Conservation (phyloP, 1,284 basidiomycete species). For the Ustilago xerochloae region DNA sequence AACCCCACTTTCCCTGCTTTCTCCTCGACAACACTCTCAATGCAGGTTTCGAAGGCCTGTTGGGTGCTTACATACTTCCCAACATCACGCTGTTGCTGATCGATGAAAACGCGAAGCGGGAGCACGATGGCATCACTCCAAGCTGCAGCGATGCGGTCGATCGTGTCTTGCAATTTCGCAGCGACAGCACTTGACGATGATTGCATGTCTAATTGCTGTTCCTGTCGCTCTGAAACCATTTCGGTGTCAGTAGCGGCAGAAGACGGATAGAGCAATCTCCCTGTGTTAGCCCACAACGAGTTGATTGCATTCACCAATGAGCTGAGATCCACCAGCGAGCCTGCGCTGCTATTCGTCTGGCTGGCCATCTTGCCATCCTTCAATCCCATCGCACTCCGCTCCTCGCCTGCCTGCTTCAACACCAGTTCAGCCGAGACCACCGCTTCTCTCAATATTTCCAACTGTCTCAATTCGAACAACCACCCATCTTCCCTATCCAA, state of each 20-base stretch:
- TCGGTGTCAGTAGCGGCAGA: not conserved
- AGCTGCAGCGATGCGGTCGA: conserved; percentile 7
- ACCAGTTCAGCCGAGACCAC: conserved; percentile 40
- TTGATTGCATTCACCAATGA: conserved; percentile 46
- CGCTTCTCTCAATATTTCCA: conserved; percentile 39
- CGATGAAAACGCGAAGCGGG: conserved; percentile 36
- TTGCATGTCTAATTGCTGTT: conserved; percentile 20
- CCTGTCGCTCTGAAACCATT: not conserved
- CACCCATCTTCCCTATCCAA: conserved; percentile 30
- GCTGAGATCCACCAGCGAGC: conserved; percentile 29
- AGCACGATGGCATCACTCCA: conserved; percentile 35
- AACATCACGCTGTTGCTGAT: conserved; percentile 3
- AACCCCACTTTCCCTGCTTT: conserved; percentile 20
- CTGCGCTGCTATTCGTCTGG: not conserved
- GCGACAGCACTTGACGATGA: conserved; percentile 11
- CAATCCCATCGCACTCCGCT: too few species aligned
- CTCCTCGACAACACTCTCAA: conserved; percentile 25
- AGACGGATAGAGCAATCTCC: conserved; percentile 36
- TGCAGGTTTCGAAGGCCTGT: conserved; percentile 38
- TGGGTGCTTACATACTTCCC: conserved; percentile 25
- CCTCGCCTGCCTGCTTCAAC: conserved; percentile 23
- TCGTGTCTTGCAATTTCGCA: not conserved
- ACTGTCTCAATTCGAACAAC: conserved; percentile 42
- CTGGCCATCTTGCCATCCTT: too few species aligned
- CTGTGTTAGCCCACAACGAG: conserved; percentile 48